Conservation (phyloP, 2,329 filamentous ascomycete genomes). For the Lachnum nothofagi region DNA sequence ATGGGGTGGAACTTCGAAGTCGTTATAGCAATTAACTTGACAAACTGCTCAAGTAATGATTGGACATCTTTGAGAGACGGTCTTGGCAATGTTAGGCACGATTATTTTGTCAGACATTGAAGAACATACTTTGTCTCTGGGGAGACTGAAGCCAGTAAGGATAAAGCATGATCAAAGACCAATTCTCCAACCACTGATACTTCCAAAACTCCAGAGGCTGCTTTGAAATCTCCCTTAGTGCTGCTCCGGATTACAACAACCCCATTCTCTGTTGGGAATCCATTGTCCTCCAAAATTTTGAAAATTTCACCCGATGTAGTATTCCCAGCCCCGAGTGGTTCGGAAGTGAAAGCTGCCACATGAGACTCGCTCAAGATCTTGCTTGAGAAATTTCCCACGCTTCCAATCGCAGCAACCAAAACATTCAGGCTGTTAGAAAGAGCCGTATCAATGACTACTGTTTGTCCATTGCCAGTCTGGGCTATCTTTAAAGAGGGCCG, state of each 20-base stretch:
- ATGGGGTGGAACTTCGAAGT: slow-evolving; percentile 21
- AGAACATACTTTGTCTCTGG: slow-evolving; percentile 19
- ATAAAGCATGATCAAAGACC: slow-evolving; percentile 22
- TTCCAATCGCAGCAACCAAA: slow-evolving; percentile 17
- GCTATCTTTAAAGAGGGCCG: slow-evolving; percentile 21
- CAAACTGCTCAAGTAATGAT: slow-evolving; percentile 19
- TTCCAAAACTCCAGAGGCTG: slow-evolving; percentile 6
- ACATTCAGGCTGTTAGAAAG: slow-evolving; percentile 14
- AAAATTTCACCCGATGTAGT: slow-evolving; percentile 13
- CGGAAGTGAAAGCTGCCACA: slow-evolving; percentile 17
- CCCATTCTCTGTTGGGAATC: slow-evolving; percentile 15
- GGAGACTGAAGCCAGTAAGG: slow-evolving; percentile 11
- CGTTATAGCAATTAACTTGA: slow-evolving; percentile 14
- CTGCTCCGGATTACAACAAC: slow-evolving; percentile 16
- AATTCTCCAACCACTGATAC: slow-evolving; percentile 16
- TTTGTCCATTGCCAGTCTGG: slow-evolving; percentile 7
- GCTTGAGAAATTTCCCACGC: slow-evolving; percentile 21
- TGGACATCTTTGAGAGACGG: slow-evolving; percentile 16
- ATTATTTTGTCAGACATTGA: not conserved
- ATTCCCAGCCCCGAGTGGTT: slow-evolving; percentile 3
- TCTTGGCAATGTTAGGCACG: slow-evolving; percentile 9
- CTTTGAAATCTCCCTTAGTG: slow-evolving; percentile 9
- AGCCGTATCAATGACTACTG: slow-evolving; percentile 19
- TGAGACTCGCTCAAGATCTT: slow-evolving; percentile 22
- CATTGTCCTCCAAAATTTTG: slow-evolving; percentile 13